These are phyloP conservation scores for Cucurbita moschata DNA, from an alignment of 306 rosid species.

Conservation along the genomic window DNA sequence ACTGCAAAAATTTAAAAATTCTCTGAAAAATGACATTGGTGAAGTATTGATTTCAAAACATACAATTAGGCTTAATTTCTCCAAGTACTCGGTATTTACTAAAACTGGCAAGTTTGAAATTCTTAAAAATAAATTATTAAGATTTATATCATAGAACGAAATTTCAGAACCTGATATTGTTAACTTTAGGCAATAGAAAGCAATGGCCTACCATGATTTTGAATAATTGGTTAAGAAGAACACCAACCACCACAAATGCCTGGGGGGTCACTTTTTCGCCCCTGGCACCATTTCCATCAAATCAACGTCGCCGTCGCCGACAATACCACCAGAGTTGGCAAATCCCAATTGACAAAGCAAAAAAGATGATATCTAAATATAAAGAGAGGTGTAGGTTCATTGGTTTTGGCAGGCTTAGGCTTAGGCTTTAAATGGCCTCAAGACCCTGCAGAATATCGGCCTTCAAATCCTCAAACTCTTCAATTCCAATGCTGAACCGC, in stretches of 20 bases:
- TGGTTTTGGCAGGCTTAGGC: neutral
- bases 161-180: no score
- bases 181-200: neutral
- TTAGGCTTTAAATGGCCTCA: constrained; percentile 26
- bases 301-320: neutral
- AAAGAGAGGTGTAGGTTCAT: neutral
- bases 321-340: neutral
- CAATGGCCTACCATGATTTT: neutral
- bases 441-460: constrained; percentile 66
- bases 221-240: neutral
- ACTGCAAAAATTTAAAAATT: no score
- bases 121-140: no score
- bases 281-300: neutral
- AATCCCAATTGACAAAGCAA: neutral
- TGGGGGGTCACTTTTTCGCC: neutral
- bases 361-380: neutral
- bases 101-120: no score
- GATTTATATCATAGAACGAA: no score
- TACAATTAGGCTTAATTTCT: no score
- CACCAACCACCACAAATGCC: neutral
- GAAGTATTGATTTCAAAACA: no score
- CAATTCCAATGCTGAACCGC: constrained; percentile 90
- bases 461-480: constrained; percentile 57
- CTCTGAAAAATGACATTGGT: no score
- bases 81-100: no score